phyloP scores from a whole-genome alignment of 116 monocot genomes.

The Trichopus zeylanicus region DNA sequence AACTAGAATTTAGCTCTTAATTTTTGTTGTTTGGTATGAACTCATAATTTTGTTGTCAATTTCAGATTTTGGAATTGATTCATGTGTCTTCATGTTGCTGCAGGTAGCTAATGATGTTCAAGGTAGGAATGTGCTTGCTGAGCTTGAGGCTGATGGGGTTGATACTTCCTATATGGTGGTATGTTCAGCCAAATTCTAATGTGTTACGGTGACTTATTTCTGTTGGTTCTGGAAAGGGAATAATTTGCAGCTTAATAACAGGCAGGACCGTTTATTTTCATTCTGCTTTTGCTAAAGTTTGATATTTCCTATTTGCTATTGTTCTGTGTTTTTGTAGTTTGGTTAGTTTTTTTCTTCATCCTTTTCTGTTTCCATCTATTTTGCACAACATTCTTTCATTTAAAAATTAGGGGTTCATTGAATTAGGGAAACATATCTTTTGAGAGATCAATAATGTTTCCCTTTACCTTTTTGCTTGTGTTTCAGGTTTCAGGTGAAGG shows the following conservation, averaged over 20 bases:
- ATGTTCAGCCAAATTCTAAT: background rate
- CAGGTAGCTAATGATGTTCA: conserved; percentile 79
- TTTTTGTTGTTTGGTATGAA: no score
- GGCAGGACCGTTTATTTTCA: background rate
- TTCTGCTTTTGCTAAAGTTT: background rate
- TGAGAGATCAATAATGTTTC: background rate
- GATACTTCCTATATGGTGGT: conserved; percentile 85
- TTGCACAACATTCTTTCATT: background rate
- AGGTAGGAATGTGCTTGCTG: conserved; percentile 52
- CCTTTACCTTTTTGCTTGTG: background rate
- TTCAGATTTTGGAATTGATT: background rate
- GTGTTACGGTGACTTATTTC: no score
- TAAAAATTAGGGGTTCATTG: no score
- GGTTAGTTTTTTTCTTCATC: background rate
- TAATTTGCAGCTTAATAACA: background rate
- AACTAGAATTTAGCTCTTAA: background rate
- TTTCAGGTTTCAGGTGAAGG: conserved; percentile 76
- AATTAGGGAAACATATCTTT: no score
- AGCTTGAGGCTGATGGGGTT: conserved; percentile 68
- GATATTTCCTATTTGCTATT: no score
- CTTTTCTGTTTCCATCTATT: background rate
- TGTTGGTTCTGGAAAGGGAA: background rate
- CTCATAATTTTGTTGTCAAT: no score
- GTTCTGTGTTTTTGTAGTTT: no score
- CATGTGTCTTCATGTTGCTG: background rate